Conservation (phyloP, 177 flowering plant species). For the Tripterygium wilfordii region DNA sequence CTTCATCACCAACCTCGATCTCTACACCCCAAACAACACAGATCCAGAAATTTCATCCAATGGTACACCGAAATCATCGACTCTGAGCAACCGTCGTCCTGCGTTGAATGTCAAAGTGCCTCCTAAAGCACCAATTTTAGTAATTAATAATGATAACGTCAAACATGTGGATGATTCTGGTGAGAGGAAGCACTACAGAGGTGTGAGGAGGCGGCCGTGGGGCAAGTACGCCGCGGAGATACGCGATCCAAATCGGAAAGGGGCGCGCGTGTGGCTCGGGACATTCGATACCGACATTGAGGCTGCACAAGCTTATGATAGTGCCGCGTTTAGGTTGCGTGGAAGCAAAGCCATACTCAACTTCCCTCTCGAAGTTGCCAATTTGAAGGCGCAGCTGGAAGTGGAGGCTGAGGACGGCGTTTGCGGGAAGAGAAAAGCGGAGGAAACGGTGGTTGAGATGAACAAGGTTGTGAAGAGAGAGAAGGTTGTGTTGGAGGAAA, state of each 20-base stretch:
- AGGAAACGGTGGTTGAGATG: background rate
- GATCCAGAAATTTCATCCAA: too few species aligned
- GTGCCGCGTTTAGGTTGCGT: constrained; percentile 36
- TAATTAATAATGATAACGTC: too few species aligned
- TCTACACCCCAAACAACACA: too few species aligned
- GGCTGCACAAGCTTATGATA: constrained; percentile 43
- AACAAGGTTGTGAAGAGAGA: constrained; percentile 9
- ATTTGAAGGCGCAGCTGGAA: too few species aligned
- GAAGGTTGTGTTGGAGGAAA: background rate
- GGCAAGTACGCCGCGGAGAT: constrained; percentile 41
- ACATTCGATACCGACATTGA: constrained; percentile 36
- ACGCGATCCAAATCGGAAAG: constrained; percentile 29
- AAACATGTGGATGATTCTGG: background rate
- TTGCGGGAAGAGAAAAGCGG: constrained; percentile 1
- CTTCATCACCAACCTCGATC: too few species aligned
- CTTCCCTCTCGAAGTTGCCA: constrained; percentile 40
- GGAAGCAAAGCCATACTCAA: constrained; percentile 44
- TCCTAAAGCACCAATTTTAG: too few species aligned
- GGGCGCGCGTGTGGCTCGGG: constrained; percentile 39
- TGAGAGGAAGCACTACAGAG: constrained; percentile 26
- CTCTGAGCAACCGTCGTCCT: too few species aligned
- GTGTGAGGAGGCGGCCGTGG: constrained; percentile 40
- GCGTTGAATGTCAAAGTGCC: too few species aligned
- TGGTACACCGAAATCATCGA: too few species aligned
- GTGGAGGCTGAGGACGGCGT: background rate